Evolutionary conservation across 768 basidiomycete species (phyloP).

Genomic region (Harrya chromipes): DNA sequence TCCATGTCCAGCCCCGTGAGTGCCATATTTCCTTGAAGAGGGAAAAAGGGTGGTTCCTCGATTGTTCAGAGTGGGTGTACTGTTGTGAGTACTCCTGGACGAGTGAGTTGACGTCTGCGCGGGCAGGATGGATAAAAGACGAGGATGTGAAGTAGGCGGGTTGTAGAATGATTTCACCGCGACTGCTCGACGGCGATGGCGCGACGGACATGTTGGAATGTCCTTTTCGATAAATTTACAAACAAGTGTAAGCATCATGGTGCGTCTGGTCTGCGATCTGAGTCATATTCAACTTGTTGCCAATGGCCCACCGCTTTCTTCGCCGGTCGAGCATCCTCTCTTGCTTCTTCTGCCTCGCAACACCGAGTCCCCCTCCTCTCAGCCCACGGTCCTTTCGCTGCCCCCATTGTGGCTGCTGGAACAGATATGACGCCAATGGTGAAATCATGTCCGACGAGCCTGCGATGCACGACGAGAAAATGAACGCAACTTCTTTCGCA

Average conservation of each 20-base stretch:
- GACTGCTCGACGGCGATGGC: slow-evolving; percentile 53
- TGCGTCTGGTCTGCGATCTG: too few species aligned
- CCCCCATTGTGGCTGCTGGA: slow-evolving; percentile 67
- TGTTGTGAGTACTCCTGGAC: slow-evolving; percentile 50
- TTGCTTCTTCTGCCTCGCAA: slow-evolving; percentile 75
- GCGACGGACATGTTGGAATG: slow-evolving; percentile 36
- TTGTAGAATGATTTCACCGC: slow-evolving; percentile 65
- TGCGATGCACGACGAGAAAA: slow-evolving; percentile 77
- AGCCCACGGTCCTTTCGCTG: slow-evolving; percentile 64
- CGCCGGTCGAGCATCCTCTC: slow-evolving; percentile 46
- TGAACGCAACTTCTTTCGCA: slow-evolving; percentile 70
- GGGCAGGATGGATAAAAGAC: slow-evolving; percentile 59
- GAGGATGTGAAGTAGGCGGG: slow-evolving; percentile 80
- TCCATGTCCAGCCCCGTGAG: slow-evolving; percentile 66
- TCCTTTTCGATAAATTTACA: slow-evolving; percentile 21
- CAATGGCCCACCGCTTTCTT: slow-evolving; percentile 40
- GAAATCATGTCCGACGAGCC: slow-evolving; percentile 84
- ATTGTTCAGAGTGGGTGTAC: slow-evolving; percentile 33
- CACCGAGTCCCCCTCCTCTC: slow-evolving; percentile 37
- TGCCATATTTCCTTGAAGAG: slow-evolving; percentile 73
- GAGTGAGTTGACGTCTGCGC: slow-evolving; percentile 60
- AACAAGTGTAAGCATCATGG: slow-evolving; percentile 9
- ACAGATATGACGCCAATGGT: slow-evolving; percentile 66
- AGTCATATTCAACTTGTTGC: too few species aligned
- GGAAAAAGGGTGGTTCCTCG: slow-evolving; percentile 49